These are phyloP conservation scores for Musa schizocarpa DNA, from an alignment of 176 grass and related monocot genomes.

Conservation along the genomic window DNA sequence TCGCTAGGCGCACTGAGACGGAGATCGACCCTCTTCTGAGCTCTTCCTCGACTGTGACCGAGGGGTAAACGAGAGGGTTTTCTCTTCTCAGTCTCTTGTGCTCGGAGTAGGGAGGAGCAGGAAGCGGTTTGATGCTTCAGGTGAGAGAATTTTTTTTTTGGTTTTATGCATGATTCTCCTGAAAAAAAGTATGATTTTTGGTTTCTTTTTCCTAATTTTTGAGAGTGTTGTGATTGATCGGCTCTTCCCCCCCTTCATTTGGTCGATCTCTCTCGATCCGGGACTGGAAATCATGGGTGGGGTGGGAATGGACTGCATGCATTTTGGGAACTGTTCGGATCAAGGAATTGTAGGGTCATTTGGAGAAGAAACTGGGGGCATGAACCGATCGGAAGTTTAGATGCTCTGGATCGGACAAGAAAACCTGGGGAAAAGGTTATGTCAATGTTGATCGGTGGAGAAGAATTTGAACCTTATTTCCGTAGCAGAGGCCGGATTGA, in stretches of 20 bases:
- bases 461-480: no score
- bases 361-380: not conserved
- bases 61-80: not conserved
- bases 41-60: not conserved
- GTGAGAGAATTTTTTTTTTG: slow-evolving; percentile 1
- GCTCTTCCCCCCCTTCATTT: not conserved
- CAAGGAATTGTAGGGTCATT: not conserved
- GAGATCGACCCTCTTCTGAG: not conserved
- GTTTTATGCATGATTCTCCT: not conserved
- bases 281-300: not conserved
- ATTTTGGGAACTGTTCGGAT: not conserved
- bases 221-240: not conserved
- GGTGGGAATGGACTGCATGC: slow-evolving; percentile 1
- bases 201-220: not conserved
- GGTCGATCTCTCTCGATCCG: no score
- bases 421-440: not conserved
- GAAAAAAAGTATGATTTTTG: not conserved
- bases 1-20: not conserved
- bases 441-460: not conserved
- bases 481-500: not conserved
- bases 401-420: no score
- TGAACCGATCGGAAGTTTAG: not conserved
- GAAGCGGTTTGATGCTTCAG: not conserved
- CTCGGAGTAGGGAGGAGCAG: not conserved
- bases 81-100: not conserved